A percentile compares a stretch with the other conserved stretches of the same genome.
phyloP scores from a whole-genome alignment of 1,284 basidiomycete species.

The Ustilago lituana region DNA sequence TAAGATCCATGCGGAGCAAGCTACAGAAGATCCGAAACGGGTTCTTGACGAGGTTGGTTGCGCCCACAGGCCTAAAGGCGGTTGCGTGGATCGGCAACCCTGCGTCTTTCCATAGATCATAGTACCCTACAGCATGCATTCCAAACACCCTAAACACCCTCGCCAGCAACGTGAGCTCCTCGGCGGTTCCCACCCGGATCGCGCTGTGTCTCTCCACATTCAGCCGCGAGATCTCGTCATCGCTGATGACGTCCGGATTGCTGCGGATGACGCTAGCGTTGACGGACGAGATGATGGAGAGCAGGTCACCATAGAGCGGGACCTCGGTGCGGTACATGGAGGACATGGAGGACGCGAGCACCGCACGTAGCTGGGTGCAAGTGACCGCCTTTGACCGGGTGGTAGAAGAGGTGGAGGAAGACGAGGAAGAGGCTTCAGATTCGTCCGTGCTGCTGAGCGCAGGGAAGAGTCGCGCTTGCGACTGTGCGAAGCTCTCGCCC shows the following conservation, averaged over 20 bases:
- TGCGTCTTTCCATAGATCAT: constrained; percentile 67
- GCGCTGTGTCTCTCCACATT: constrained; percentile 69
- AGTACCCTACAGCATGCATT: constrained; percentile 69
- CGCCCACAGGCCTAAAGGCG: constrained; percentile 67
- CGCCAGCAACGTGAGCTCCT: constrained; percentile 67
- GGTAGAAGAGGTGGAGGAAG: constrained; percentile 14
- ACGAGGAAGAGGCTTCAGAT: constrained; percentile 11
- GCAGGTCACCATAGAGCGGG: constrained; percentile 69
- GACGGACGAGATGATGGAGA: constrained; percentile 68
- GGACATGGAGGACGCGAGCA: constrained; percentile 67
- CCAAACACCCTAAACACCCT: constrained; percentile 68
- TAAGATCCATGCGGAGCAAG: constrained; percentile 67
- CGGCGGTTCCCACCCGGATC: constrained; percentile 68
- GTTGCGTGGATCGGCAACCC: constrained; percentile 70
- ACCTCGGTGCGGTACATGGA: constrained; percentile 69
- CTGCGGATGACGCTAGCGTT: constrained; percentile 58
- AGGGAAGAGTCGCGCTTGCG: constrained; percentile 16
- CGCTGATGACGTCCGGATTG: constrained; percentile 28
- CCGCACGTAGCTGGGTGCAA: constrained; percentile 59
- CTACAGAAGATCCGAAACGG: constrained; percentile 69
- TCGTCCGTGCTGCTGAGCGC: constrained; percentile 17
- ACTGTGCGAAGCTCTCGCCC: constrained; percentile 2
- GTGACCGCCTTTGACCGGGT: constrained; percentile 7
- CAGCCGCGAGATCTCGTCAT: constrained; percentile 60
- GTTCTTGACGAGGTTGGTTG: constrained; percentile 64